Evolutionary conservation across 2,329 filamentous ascomycete genomes (phyloP).

Genomic region (Sarocladium kiliense): DNA sequence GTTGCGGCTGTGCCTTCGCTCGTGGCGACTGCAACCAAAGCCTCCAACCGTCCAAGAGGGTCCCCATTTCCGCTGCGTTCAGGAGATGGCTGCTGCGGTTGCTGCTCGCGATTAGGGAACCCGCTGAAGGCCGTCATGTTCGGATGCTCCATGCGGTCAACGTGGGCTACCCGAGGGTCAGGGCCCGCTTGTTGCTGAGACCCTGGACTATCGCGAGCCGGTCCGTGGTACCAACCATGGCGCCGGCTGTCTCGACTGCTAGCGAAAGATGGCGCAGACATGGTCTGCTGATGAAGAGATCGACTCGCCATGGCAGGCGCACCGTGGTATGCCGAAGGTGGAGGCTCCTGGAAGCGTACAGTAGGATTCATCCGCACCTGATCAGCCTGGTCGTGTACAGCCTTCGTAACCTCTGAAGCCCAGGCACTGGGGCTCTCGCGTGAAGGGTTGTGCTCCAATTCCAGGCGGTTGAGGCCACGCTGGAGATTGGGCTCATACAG

Average conservation of each 20-base stretch:
- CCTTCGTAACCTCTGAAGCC: constrained; percentile 52
- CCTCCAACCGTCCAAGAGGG: constrained; percentile 33
- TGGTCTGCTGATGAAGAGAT: constrained; percentile 49
- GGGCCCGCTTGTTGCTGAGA: constrained; percentile 21
- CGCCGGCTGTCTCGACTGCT: constrained; percentile 59
- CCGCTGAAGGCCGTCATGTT: constrained; percentile 48
- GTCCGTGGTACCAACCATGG: constrained; percentile 67
- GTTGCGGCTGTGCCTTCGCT: constrained; percentile 37
- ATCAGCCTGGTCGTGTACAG: constrained; percentile 50
- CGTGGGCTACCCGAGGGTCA: constrained; percentile 35
- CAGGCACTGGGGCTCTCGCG: constrained; percentile 48
- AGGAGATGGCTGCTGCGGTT: constrained; percentile 18
- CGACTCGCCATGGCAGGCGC: constrained; percentile 23
- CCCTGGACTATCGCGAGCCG: constrained; percentile 33
- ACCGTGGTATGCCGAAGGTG: constrained; percentile 24
- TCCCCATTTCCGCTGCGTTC: constrained; percentile 19
- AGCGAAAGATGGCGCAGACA: constrained; percentile 52
- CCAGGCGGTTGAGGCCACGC: constrained; percentile 60
- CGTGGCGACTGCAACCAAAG: constrained; percentile 39
- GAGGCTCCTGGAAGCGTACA: constrained; percentile 50
- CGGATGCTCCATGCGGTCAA: constrained; percentile 54
- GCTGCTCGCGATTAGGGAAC: constrained; percentile 36
- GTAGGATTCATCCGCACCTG: constrained; percentile 39
- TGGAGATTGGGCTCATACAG: constrained; percentile 64
- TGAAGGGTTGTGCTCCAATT: constrained; percentile 51